Conservation (phyloP, 768 basidiomycete species). For the Leccinum disarticulatum region DNA sequence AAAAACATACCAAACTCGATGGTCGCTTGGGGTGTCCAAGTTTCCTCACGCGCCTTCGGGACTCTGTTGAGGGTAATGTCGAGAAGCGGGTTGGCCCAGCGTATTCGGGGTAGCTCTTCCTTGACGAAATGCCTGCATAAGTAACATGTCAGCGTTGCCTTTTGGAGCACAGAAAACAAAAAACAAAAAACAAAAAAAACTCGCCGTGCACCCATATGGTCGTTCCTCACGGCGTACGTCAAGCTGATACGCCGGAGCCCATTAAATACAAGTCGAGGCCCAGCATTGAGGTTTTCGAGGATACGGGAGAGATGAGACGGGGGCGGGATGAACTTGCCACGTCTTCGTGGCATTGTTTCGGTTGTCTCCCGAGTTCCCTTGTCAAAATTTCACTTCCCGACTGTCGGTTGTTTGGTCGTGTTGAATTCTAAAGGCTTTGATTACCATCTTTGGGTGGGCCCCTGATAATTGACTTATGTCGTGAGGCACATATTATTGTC, state of each 20-base stretch:
- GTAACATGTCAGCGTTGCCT: not conserved
- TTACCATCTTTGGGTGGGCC: not conserved
- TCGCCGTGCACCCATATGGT: slow-evolving; percentile 76
- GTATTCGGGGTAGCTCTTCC: slow-evolving; percentile 76
- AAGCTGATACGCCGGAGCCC: slow-evolving; percentile 54
- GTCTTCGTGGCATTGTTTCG: slow-evolving; percentile 23
- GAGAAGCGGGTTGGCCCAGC: slow-evolving; percentile 69
- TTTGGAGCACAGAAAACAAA: not conserved
- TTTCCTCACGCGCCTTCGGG: slow-evolving; percentile 51
- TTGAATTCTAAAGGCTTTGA: slow-evolving; percentile 10
- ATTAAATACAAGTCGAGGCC: slow-evolving; percentile 50
- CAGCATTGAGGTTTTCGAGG: slow-evolving; percentile 47
- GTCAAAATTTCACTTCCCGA: not conserved
- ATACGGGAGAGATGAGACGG: slow-evolving; percentile 58
- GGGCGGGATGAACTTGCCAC: slow-evolving; percentile 37
- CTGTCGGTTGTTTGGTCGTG: slow-evolving; percentile 7
- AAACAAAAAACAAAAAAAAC: slow-evolving; percentile 16
- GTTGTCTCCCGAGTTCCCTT: too few relatives aligned
- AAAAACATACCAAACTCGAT: slow-evolving; percentile 61
- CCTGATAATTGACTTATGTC: not conserved
- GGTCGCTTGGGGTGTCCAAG: slow-evolving; percentile 60
- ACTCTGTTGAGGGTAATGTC: slow-evolving; percentile 58
- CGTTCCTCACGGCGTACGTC: slow-evolving; percentile 58
- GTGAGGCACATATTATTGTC: too few relatives aligned
- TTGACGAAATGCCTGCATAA: slow-evolving; percentile 69